Evolutionary conservation across 2,329 filamentous ascomycete genomes (phyloP), one percentile per base, ranked within the genome.

Genomic region (Pseudogymnoascus sp.): DNA sequence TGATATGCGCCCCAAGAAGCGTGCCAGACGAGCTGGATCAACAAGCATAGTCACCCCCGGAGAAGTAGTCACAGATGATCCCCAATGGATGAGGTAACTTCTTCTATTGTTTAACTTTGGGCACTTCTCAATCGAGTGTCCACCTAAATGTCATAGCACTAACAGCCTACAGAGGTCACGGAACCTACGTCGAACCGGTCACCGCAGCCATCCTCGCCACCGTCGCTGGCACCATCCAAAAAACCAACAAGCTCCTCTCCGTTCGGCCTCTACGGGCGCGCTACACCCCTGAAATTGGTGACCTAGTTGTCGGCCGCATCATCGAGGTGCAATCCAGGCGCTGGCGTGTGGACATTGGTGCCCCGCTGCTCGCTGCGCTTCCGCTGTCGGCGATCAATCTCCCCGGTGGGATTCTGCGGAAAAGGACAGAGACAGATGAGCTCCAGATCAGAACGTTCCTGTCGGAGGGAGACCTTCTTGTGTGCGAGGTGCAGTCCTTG

Each of bases 361-460:
- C 91, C 23, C 88, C 91, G 0, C 85, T 96, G 71, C 87, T 97
- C 5, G 93, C 94, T 3, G 84, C 87, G 56, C 82, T 99, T 8
- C 91, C 92, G 16, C 85, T 99, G 47, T 90, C 86, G 62, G 89
- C 89, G 65, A 97, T 99, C 77, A 99, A 99, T 74, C 80, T 99
- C 2, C 94, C 94, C 0, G 94, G 94, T 63, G 94, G 94, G 35
- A 96, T 96, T 67, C 80, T 97, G 70, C 85, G 94, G 64, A 90
- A 93, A 73, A 83, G 94, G 67, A 99, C 94, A 28, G 92, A 93
- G 71, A 95, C 94, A 14, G 94, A 99, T 75, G 94, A 97, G 79
- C 82, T 99, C 70, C 94, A 97, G 77, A 97, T 99, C 76, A 86
- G 94, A 60, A 91, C 87, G n/a, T 99, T 97, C 77, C 97, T 99